Evolutionary conservation across 164 flowering plant species (phyloP).

Genomic region (Platanus orientalis): DNA sequence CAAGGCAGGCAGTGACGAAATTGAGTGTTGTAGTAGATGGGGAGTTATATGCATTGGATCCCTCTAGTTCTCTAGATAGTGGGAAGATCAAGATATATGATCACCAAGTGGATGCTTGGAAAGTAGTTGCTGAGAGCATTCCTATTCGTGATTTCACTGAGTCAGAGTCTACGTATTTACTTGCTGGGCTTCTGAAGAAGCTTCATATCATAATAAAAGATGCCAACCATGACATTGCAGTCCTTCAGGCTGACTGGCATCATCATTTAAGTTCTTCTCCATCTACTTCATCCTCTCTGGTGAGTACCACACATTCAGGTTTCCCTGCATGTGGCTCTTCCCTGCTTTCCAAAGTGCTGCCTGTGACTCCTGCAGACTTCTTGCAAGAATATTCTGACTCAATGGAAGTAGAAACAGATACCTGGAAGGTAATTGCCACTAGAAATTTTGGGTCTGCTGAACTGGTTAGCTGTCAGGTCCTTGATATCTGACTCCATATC

Average conservation of each 20-base stretch:
- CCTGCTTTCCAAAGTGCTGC: too few relatives aligned
- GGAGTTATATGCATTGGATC: too few relatives aligned
- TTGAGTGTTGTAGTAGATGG: too few relatives aligned
- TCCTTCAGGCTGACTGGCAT: slow-evolving; percentile 46
- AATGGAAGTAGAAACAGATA: slow-evolving; percentile 23
- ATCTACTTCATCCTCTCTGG: slow-evolving; percentile 20
- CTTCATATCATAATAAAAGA: slow-evolving; percentile 81
- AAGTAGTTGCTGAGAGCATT: slow-evolving; percentile 60
- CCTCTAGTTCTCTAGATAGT: slow-evolving; percentile 59
- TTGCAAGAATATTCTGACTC: too few relatives aligned
- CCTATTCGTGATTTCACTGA: slow-evolving; percentile 60
- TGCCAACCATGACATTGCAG: slow-evolving; percentile 34
- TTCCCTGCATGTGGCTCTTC: too few relatives aligned
- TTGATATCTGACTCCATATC: slow-evolving; percentile 36
- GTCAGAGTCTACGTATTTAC: slow-evolving; percentile 78
- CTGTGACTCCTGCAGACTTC: too few relatives aligned
- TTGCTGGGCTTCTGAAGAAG: slow-evolving; percentile 72
- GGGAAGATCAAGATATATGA: slow-evolving; percentile 78
- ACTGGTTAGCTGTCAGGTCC: slow-evolving; percentile 60
- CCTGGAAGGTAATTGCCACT: slow-evolving; percentile 50
- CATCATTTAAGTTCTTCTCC: slow-evolving; percentile 19
- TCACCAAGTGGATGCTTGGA: slow-evolving; percentile 73
- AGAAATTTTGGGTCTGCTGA: slow-evolving; percentile 49
- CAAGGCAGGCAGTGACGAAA: too few relatives aligned
- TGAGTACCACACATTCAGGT: slow-evolving; percentile 15